These are phyloP conservation scores for Colletotrichum endophyticum DNA, from an alignment of 2,329 filamentous ascomycete genomes.

Conservation along the genomic window DNA sequence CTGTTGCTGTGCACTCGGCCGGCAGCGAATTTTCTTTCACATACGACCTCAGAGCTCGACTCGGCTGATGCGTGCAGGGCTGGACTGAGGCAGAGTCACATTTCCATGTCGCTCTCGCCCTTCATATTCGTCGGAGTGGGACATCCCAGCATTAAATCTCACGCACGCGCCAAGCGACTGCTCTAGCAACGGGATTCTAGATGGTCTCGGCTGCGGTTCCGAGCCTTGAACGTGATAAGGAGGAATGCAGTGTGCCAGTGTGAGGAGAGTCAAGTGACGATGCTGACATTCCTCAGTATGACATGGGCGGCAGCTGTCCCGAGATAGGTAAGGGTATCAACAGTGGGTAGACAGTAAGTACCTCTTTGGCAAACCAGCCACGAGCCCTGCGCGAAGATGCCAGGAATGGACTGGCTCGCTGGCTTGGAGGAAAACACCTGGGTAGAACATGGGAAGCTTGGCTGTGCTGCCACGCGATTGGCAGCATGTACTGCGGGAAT, in stretches of 20 bases:
- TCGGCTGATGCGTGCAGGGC: neutral
- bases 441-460: neutral
- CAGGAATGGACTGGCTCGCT: neutral
- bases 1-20: neutral
- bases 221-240: neutral
- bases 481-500: neutral
- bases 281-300: neutral
- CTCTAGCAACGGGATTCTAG: neutral
- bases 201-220: neutral
- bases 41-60: neutral
- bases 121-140: neutral
- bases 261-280: constrained; percentile 6
- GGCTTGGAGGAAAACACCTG: neutral
- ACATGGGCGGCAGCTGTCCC: neutral
- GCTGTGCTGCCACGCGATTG: neutral
- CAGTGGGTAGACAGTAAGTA: neutral
- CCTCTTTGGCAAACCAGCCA: neutral
- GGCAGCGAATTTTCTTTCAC: neutral
- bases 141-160: neutral
- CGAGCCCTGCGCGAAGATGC: neutral
- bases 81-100: neutral
- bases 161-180: neutral
- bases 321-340: neutral
- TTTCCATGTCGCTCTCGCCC: neutral
- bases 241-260: neutral